Conservation (phyloP, 768 basidiomycete genomes). For the Kockovaella imperatae region DNA sequence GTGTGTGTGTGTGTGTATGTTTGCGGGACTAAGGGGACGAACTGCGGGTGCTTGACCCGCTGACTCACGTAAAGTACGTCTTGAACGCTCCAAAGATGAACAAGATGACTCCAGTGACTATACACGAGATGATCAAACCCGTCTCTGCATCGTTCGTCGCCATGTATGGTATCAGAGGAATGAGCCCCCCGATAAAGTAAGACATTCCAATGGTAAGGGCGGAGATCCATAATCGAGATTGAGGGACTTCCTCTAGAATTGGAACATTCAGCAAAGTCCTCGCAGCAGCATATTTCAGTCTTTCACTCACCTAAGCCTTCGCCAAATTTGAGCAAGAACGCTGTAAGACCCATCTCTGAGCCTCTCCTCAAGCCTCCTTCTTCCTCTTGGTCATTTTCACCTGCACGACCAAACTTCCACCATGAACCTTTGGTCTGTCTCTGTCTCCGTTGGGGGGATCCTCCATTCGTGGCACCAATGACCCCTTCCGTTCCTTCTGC, state of each 20-base stretch:
- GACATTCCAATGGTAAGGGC: conserved; percentile 93
- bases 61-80: conserved; percentile 59
- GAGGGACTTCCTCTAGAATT: conserved; percentile 73
- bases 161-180: conserved; percentile 89
- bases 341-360: conserved; percentile 74
- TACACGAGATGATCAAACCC: conserved; percentile 50
- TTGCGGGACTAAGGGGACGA: neutral
- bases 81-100: conserved; percentile 88
- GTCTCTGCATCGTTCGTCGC: conserved; percentile 63
- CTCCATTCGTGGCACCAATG: conserved; percentile 2
- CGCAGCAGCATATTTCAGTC: neutral
- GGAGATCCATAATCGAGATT: conserved; percentile 72
- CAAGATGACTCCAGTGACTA: conserved; percentile 76
- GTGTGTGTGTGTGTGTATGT: too few relatives aligned
- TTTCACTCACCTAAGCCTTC: conserved; percentile 66
- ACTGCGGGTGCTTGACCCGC: too few relatives aligned
- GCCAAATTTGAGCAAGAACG: conserved; percentile 94
- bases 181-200: conserved; percentile 84
- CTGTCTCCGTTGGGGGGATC: neutral
- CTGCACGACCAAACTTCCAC: neutral
- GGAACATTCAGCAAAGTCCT: neutral
- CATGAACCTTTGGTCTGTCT: neutral
- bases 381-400: conserved; percentile 51
- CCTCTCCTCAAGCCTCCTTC: conserved; percentile 57
- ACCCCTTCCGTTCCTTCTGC: conserved; percentile 19